Conservation (phyloP, 2,329 filamentous ascomycete genomes). For the Aspergillus tubingensis region DNA sequence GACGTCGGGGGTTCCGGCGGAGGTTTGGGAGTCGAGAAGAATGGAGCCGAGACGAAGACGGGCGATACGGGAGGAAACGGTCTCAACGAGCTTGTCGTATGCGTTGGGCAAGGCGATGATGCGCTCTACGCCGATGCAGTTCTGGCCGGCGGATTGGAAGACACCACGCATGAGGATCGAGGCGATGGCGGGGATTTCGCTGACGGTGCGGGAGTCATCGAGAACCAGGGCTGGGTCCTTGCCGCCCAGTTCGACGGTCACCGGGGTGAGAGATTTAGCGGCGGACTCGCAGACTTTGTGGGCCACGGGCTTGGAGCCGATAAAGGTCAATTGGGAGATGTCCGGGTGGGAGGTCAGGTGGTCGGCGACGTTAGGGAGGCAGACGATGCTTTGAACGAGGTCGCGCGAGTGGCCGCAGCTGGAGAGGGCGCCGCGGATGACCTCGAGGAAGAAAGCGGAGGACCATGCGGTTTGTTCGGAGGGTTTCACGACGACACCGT, state of each 20-base stretch:
- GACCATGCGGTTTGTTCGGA: slow-evolving; percentile 97
- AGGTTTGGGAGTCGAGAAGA: slow-evolving; percentile 51
- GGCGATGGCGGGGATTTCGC: slow-evolving; percentile 67
- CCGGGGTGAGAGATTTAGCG: slow-evolving; percentile 80
- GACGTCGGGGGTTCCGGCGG: slow-evolving; percentile 60
- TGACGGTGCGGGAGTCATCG: slow-evolving; percentile 66
- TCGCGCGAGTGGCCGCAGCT: slow-evolving; percentile 81
- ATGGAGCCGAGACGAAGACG: slow-evolving; percentile 74
- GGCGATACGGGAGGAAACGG: slow-evolving; percentile 72
- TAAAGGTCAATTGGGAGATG: slow-evolving; percentile 91
- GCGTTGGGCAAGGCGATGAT: slow-evolving; percentile 77
- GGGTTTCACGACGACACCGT: slow-evolving; percentile 88
- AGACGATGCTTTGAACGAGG: slow-evolving; percentile 80
- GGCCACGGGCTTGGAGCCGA: slow-evolving; percentile 83
- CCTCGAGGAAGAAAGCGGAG: slow-evolving; percentile 74
- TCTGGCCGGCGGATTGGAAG: slow-evolving; percentile 94
- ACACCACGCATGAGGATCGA: slow-evolving; percentile 87
- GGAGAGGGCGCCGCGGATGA: slow-evolving; percentile 75
- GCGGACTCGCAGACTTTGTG: slow-evolving; percentile 85
- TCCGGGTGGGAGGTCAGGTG: slow-evolving; percentile 81
- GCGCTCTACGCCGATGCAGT: slow-evolving; percentile 96
- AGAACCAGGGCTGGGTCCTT: slow-evolving; percentile 92
- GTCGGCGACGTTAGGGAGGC: slow-evolving; percentile 81
- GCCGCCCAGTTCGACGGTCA: slow-evolving; percentile 88
- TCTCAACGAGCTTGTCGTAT: slow-evolving; percentile 70